Conservation (phyloP, 352 stramenopile species). For the Globisporangium radiosum region DNA sequence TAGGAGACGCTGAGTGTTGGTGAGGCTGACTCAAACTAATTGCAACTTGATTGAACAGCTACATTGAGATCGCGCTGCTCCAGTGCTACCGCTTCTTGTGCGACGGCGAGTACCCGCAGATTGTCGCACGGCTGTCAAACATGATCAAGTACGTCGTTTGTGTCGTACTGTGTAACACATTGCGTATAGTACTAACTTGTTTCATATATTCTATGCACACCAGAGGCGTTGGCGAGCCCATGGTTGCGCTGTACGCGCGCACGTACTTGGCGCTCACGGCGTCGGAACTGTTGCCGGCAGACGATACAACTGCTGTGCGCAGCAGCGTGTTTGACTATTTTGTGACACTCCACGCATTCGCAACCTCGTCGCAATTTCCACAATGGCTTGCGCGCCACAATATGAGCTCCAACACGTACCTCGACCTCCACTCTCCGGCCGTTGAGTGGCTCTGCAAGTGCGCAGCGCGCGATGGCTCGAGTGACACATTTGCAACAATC, state of each 20-base stretch:
- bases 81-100: constrained; percentile 88
- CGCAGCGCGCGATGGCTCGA: constrained; percentile 27
- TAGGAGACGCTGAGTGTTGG: background rate
- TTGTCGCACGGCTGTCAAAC: constrained; percentile 73
- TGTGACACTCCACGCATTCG: constrained; percentile 77
- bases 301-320: constrained; percentile 41
- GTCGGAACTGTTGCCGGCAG: constrained; percentile 41
- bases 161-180: background rate
- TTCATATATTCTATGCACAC: constrained; percentile 15
- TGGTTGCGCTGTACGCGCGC: constrained; percentile 82
- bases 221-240: constrained; percentile 83
- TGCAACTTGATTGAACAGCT: constrained; percentile 20
- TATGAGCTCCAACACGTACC: constrained; percentile 56
- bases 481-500: constrained; percentile 53
- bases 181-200: background rate
- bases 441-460: constrained; percentile 86
- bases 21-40: background rate
- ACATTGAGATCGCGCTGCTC: constrained; percentile 86
- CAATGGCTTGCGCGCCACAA: constrained; percentile 43
- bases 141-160: constrained; percentile 73
- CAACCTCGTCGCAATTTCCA: constrained; percentile 33
- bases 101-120: constrained; percentile 84
- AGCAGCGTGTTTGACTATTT: constrained; percentile 88
- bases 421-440: constrained; percentile 75
- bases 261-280: constrained; percentile 76